Evolutionary conservation across 768 basidiomycete genomes (phyloP).

Genomic region (Phaffia tasmanica): DNA sequence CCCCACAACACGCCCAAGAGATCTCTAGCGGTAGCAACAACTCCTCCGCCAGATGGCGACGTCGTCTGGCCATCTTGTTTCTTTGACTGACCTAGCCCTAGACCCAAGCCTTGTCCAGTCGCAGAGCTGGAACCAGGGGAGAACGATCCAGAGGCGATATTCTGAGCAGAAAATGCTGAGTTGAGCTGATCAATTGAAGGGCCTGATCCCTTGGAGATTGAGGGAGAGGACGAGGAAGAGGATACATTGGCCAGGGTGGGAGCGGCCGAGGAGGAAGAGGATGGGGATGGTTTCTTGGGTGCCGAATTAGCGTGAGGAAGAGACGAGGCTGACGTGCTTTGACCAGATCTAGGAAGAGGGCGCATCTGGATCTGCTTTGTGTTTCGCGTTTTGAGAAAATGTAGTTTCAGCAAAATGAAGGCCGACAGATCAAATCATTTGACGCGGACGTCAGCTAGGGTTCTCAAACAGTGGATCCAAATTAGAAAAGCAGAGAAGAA

Average conservation of each 20-base stretch:
- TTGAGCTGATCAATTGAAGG: too few relatives aligned
- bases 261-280: too few relatives aligned
- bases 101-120: too few relatives aligned
- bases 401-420: not conserved
- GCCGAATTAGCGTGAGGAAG: conserved; percentile 17
- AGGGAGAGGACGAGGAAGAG: too few relatives aligned
- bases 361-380: conserved; percentile 22
- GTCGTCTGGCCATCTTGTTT: too few relatives aligned
- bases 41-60: conserved; percentile 29
- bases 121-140: too few relatives aligned
- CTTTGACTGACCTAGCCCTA: too few relatives aligned
- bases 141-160: too few relatives aligned
- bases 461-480: not conserved
- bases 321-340: conserved; percentile 20
- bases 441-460: not conserved
- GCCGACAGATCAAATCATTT: not conserved
- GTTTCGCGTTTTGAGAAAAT: too few relatives aligned
- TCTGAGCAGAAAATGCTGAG: too few relatives aligned
- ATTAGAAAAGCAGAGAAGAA: not conserved
- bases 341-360: conserved; percentile 4
- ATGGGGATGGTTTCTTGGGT: not conserved
- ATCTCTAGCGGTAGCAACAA: conserved; percentile 68
- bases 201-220: too few relatives aligned
- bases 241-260: too few relatives aligned
- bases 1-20: conserved; percentile 58